A percentile compares a stretch with the other conserved stretches of the same genome.
Conservation (phyloP, 2,329 filamentous ascomycete genomes). For the Aspergillus novofumigatus region DNA sequence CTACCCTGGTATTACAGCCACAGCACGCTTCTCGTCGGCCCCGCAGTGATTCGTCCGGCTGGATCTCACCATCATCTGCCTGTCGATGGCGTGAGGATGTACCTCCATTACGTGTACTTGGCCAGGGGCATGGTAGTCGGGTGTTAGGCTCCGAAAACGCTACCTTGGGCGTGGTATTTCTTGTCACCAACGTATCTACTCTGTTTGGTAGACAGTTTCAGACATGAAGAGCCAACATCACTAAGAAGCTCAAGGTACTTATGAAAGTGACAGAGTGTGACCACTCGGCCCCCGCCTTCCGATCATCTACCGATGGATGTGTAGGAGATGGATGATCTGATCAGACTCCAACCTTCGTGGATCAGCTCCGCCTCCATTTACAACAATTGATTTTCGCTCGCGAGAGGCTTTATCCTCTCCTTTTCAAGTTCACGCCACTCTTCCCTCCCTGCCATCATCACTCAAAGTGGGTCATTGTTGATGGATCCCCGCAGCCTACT, state of each 20-base stretch:
- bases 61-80: conserved; percentile 6
- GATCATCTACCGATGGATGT: background rate
- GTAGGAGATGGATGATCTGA: background rate
- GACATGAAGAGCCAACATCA: no score
- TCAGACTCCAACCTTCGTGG: background rate
- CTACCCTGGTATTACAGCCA: background rate
- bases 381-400: background rate
- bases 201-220: no score
- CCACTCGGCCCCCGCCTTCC: background rate
- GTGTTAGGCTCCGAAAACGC: no score
- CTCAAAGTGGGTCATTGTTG: background rate
- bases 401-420: background rate
- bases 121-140: no score
- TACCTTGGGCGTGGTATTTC: no score
- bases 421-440: no score
- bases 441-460: background rate
- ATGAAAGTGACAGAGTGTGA: background rate
- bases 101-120: no score
- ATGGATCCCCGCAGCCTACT: background rate
- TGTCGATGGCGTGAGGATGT: conserved; percentile 12
- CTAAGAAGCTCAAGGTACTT: no score
- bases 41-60: conserved; percentile 4
- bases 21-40: background rate
- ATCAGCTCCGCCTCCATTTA: no score
- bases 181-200: no score